Evolutionary conservation across 1,284 basidiomycete species (phyloP).

Genomic region (Ganoderma sp.): DNA sequence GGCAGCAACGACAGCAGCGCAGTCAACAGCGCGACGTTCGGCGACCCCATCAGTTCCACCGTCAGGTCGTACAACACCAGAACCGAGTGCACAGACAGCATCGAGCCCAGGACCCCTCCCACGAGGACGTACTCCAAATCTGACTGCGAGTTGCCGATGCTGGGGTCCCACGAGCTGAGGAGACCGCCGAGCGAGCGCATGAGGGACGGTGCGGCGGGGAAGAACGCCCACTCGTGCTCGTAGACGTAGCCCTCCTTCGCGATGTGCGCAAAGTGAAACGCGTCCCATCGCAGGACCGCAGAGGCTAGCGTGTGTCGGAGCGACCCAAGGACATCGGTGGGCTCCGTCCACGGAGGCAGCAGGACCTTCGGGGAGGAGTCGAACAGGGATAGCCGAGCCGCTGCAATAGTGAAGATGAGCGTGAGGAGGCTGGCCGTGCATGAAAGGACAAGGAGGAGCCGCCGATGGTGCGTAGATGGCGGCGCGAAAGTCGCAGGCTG

Average conservation of each 20-base stretch:
- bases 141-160: background rate
- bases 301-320: constrained; percentile 30
- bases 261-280: constrained; percentile 78
- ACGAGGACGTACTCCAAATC: constrained; percentile 39
- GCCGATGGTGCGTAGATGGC: background rate
- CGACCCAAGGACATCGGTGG: constrained; percentile 5
- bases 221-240: constrained; percentile 91
- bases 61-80: constrained; percentile 70
- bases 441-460: constrained; percentile 13
- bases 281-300: constrained; percentile 84
- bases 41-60: constrained; percentile 57
- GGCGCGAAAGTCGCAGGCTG: background rate
- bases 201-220: constrained; percentile 70
- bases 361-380: constrained; percentile 53
- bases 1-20: constrained; percentile 78
- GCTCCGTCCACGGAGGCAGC: constrained; percentile 22
- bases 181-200: constrained; percentile 47
- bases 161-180: background rate
- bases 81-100: constrained; percentile 46
- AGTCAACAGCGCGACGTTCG: constrained; percentile 63
- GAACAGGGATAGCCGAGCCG: constrained; percentile 46
- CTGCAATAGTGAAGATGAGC: constrained; percentile 37
- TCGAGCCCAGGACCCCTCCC: constrained; percentile 45
- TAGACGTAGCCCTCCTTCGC: constrained; percentile 70
- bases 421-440: constrained; percentile 17